Percentiles rank a stretch among this genome's conserved stretches.
Conservation (phyloP, 352 stramenopile genomes). For the Poterioochromonas sp. region DNA sequence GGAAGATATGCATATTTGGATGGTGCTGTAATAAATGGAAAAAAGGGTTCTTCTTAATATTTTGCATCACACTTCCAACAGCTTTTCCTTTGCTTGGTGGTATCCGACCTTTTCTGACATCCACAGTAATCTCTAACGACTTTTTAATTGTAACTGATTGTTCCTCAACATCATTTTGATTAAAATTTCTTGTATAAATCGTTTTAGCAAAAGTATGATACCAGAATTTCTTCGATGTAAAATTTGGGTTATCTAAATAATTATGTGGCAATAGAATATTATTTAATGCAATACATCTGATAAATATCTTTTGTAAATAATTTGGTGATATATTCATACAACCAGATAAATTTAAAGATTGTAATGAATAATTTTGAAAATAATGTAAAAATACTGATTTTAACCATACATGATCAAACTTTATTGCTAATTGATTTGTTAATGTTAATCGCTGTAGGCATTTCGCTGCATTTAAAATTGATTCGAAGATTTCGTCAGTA, state of each 20-base stretch:
- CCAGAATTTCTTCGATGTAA: not conserved
- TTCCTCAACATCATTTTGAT: not conserved
- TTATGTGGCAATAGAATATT: not conserved
- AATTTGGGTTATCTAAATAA: not conserved
- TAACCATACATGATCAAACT: not conserved
- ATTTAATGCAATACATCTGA: not conserved
- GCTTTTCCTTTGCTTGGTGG: too few relatives aligned
- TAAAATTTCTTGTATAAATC: not conserved
- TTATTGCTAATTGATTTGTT: not conserved
- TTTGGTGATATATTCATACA: not conserved
- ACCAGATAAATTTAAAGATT: not conserved
- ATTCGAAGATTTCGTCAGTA: not conserved
- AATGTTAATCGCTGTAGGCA: not conserved
- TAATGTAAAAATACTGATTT: not conserved
- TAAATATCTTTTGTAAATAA: not conserved
- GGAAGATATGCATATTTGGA: not conserved
- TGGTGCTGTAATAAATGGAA: not conserved
- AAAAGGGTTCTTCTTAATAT: not conserved
- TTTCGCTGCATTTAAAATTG: not conserved
- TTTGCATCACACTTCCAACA: not conserved
- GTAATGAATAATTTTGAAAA: not conserved
- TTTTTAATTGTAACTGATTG: not conserved
- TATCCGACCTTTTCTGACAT: constrained; percentile 3
- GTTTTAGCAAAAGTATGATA: not conserved
- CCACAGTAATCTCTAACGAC: not conserved